Conservation (phyloP, 345 rosid genomes). For the Dimocarpus longan region DNA sequence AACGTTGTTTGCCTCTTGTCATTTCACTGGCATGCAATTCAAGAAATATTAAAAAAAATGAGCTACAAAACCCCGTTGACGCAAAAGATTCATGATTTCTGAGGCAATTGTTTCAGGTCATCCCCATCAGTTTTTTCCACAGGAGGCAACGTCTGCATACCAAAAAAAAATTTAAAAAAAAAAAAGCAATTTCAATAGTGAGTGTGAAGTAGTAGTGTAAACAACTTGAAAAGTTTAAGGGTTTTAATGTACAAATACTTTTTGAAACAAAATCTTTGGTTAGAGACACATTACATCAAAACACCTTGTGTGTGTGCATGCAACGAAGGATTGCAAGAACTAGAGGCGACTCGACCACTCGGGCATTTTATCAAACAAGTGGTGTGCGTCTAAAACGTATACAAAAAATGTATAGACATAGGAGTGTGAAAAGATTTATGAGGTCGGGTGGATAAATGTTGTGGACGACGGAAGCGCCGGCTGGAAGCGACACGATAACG, state of each 20-base stretch:
- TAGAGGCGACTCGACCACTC: background rate
- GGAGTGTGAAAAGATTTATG: conserved; percentile 26
- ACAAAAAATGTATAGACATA: too few species aligned
- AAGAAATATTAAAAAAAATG: too few species aligned
- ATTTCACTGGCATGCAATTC: too few species aligned
- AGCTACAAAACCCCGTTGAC: background rate
- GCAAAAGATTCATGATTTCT: conserved; percentile 15
- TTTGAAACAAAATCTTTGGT: too few species aligned
- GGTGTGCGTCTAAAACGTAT: background rate
- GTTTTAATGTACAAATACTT: too few species aligned
- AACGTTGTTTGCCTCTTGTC: too few species aligned
- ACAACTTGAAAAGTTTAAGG: too few species aligned
- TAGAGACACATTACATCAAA: background rate
- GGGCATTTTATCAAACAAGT: conserved; percentile 53
- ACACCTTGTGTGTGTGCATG: background rate
- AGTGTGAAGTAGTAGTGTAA: too few species aligned
- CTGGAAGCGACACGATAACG: conserved; percentile 64
- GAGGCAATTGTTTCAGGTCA: conserved; percentile 14
- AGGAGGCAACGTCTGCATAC: conserved; percentile 51
- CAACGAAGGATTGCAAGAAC: background rate
- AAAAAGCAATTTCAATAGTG: too few species aligned
- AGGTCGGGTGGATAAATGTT: conserved; percentile 68
- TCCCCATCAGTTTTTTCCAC: conserved; percentile 36
- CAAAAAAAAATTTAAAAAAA: too few species aligned
- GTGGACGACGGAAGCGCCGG: conserved; percentile 81